Conservation (phyloP, 2,329 filamentous ascomycete genomes). For the Venturia nashicola region DNA sequence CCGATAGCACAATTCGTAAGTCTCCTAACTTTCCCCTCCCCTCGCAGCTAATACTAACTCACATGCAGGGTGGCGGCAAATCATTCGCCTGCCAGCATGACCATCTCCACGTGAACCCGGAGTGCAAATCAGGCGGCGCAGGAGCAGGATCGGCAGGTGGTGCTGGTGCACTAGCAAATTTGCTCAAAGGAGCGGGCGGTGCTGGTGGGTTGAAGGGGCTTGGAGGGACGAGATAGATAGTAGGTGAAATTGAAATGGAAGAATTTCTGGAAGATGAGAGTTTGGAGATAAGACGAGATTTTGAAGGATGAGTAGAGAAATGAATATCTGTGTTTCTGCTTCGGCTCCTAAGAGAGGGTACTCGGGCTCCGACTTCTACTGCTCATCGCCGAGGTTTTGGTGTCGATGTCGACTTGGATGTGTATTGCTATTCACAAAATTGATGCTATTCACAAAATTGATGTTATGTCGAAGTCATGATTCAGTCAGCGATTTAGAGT, state of each 20-base stretch:
- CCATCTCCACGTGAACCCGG: conserved; percentile 5
- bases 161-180: not conserved
- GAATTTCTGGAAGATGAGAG: not conserved
- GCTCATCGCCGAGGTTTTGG: too few species aligned
- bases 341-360: too few species aligned
- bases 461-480: too few species aligned
- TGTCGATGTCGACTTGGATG: too few species aligned
- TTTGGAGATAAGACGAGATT: not conserved
- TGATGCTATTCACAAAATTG: too few species aligned
- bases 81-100: conserved; percentile 5
- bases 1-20: not conserved
- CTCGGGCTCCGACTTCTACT: too few species aligned
- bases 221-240: not conserved
- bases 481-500: too few species aligned
- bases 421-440: too few species aligned
- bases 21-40: not conserved
- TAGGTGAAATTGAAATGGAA: too few species aligned
- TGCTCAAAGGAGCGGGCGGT: not conserved
- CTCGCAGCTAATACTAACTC: not conserved
- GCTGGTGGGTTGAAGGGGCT: not conserved
- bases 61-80: not conserved
- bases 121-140: not conserved
- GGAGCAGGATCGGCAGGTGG: not conserved
- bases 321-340: too few species aligned
- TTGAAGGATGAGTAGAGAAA: too few species aligned